These are phyloP conservation scores for Tetracladium marchalianum DNA, from an alignment of 495 filamentous ascomycete species.

Conservation along the genomic window DNA sequence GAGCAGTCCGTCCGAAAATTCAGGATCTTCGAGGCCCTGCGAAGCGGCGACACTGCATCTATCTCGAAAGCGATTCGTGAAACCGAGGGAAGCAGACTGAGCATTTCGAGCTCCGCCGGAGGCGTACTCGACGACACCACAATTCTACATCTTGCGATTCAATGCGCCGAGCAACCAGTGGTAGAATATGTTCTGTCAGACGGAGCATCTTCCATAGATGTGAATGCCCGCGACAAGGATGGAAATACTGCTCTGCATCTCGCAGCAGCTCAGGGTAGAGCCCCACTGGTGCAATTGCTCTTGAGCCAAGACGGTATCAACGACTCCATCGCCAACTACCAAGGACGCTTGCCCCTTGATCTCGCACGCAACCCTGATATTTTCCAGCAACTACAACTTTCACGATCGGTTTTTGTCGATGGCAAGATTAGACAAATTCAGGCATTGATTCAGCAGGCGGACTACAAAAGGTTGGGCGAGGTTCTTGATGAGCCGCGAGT, in stretches of 20 bases:
- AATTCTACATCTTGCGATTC: slow-evolving; percentile 87
- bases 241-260: slow-evolving; percentile 91
- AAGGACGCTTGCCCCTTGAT: slow-evolving; percentile 79
- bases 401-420: slow-evolving; percentile 84
- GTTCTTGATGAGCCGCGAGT: slow-evolving; percentile 76
- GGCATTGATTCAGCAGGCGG: slow-evolving; percentile 53
- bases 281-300: slow-evolving; percentile 66
- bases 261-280: slow-evolving; percentile 71
- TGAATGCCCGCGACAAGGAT: slow-evolving; percentile 85
- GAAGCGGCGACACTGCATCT: slow-evolving; percentile 80
- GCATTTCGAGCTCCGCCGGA: slow-evolving; percentile 39
- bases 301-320: slow-evolving; percentile 75
- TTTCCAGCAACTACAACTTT: slow-evolving; percentile 88
- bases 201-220: slow-evolving; percentile 54
- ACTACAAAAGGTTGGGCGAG: slow-evolving; percentile 69
- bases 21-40: slow-evolving; percentile 81
- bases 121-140: slow-evolving; percentile 65
- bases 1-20: slow-evolving; percentile 93
- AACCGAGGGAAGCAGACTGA: slow-evolving; percentile 37
- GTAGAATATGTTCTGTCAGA: slow-evolving; percentile 89
- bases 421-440: slow-evolving; percentile 75
- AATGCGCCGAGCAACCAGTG: slow-evolving; percentile 90
- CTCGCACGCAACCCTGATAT: slow-evolving; percentile 85
- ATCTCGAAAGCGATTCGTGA: slow-evolving; percentile 85
- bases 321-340: slow-evolving; percentile 82